These are phyloP conservation scores for Alnus glutinosa DNA, from an alignment of 306 rosid genomes.

Conservation along the genomic window DNA sequence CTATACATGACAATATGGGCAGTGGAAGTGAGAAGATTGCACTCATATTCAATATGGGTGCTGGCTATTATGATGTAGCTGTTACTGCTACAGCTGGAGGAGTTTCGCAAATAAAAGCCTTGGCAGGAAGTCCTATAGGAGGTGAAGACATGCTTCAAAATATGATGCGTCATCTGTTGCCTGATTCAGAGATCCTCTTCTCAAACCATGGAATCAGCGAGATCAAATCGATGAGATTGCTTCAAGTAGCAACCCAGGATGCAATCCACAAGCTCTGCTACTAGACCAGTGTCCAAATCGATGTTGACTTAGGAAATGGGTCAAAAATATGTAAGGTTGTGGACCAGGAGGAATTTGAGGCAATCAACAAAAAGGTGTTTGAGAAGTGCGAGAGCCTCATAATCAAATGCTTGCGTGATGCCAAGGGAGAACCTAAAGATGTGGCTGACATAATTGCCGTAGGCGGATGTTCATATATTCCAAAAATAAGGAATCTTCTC, in stretches of 20 bases:
- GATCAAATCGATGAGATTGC: constrained; percentile 57
- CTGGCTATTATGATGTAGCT: constrained; percentile 87
- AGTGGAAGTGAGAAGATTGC: constrained; percentile 75
- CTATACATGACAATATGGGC: constrained; percentile 46
- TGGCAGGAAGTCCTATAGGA: constrained; percentile 80
- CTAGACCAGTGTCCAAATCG: constrained; percentile 46
- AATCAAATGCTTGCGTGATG: constrained; percentile 67
- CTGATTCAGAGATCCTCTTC: constrained; percentile 53
- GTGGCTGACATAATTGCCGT: constrained; percentile 63
- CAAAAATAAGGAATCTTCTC: constrained; percentile 60
- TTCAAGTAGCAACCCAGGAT: constrained; percentile 73
- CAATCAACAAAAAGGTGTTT: constrained; percentile 63
- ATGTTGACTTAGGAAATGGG: constrained; percentile 65
- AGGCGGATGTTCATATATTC: constrained; percentile 85
- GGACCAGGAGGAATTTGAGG: constrained; percentile 63
- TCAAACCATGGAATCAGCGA: constrained; percentile 48
- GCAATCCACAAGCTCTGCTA: constrained; percentile 78
- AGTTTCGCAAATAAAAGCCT: constrained; percentile 75
- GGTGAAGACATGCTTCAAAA: constrained; percentile 97
- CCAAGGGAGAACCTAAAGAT: constrained; percentile 59
- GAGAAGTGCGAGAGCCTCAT: constrained; percentile 67
- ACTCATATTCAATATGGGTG: constrained; percentile 87
- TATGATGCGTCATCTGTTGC: constrained; percentile 66
- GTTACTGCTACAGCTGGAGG: constrained; percentile 78
- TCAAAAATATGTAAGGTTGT: constrained; percentile 55